These are phyloP conservation scores for Tylopilus sp. DNA, from an alignment of 1,284 basidiomycete species.

Conservation along the genomic window DNA sequence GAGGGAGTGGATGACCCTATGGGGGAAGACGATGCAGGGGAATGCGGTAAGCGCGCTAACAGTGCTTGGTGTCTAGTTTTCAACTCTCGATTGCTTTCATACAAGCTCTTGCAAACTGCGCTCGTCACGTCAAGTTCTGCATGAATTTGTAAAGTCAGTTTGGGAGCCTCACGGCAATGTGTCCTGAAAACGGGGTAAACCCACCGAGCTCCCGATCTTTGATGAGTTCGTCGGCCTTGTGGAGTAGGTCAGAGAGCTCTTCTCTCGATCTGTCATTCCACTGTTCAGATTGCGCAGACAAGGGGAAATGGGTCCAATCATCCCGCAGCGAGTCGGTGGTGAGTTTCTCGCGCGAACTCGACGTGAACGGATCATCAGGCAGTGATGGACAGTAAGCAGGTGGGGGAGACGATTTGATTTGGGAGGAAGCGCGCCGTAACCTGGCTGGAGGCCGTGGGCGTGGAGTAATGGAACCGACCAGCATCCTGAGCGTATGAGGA, in stretches of 20 bases:
- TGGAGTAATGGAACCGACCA: constrained; percentile 43
- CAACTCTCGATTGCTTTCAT: constrained; percentile 62
- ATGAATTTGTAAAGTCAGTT: constrained; percentile 10
- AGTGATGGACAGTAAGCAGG: constrained; percentile 46
- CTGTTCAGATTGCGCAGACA: constrained; percentile 37
- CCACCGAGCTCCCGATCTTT: constrained; percentile 70
- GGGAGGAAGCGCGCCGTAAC: constrained; percentile 42
- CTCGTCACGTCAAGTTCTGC: constrained; percentile 67
- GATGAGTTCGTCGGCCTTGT: constrained; percentile 68
- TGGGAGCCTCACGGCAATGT: constrained; percentile 11
- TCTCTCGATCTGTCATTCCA: constrained; percentile 62
- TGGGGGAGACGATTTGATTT: constrained; percentile 44
- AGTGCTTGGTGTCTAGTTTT: constrained; percentile 65
- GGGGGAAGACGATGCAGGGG: constrained; percentile 33
- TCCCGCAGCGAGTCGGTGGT: constrained; percentile 8
- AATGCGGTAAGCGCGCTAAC: constrained; percentile 53
- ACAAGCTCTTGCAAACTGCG: constrained; percentile 60
- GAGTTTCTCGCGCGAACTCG: constrained; percentile 11
- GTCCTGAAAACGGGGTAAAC: constrained; percentile 19
- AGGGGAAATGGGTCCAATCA: constrained; percentile 11
- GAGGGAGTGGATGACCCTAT: constrained; percentile 26
- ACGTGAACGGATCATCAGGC: constrained; percentile 14
- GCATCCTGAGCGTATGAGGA: constrained; percentile 35
- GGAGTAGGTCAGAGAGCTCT: constrained; percentile 62
- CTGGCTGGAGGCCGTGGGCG: constrained; percentile 60